A percentile compares a stretch with the other conserved stretches of the same genome.
phyloP scores from a whole-genome alignment of 2,329 filamentous ascomycete species.

The Aureobasidium sp. region DNA sequence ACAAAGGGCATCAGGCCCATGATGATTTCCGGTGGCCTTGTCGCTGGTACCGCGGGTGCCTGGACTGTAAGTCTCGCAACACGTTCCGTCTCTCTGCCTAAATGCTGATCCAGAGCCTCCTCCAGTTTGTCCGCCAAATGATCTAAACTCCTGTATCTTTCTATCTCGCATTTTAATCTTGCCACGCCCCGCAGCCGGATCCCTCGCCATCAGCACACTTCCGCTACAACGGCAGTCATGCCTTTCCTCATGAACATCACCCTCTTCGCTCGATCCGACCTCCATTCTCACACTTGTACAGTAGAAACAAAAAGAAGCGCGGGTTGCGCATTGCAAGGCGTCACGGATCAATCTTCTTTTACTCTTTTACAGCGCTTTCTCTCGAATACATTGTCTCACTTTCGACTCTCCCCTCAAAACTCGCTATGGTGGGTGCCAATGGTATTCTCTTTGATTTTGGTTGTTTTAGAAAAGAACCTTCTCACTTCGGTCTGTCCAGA shows the following conservation, averaged over 20 bases:
- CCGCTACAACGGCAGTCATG: neutral
- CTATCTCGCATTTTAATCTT: neutral
- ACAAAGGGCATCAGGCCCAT: slow-evolving; percentile 83
- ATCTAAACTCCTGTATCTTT: neutral
- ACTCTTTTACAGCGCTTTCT: neutral
- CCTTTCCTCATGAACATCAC: neutral
- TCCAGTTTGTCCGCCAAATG: slow-evolving; percentile 3
- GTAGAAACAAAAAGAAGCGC: slow-evolving; percentile 3
- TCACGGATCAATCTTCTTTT: slow-evolving; percentile 9
- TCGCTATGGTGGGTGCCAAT: neutral
- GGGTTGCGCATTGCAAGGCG: slow-evolving; percentile 13
- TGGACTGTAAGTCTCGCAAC: slow-evolving; percentile 70
- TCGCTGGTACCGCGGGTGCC: slow-evolving; percentile 71
- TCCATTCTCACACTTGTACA: slow-evolving; percentile 8
- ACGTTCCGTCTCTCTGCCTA: no score
- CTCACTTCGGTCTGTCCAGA: neutral
- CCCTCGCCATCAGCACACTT: neutral
- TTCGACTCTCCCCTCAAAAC: slow-evolving; percentile 1
- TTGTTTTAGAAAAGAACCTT: neutral
- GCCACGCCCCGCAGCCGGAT: neutral
- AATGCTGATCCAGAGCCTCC: neutral
- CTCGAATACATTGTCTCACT: neutral
- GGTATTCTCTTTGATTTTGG: neutral
- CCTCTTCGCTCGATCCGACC: neutral
- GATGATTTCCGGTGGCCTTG: slow-evolving; percentile 87